These are phyloP conservation scores for Kurtzmaniella quercitrusa DNA, from an alignment of 1,139 yeast species.

Conservation along the genomic window DNA sequence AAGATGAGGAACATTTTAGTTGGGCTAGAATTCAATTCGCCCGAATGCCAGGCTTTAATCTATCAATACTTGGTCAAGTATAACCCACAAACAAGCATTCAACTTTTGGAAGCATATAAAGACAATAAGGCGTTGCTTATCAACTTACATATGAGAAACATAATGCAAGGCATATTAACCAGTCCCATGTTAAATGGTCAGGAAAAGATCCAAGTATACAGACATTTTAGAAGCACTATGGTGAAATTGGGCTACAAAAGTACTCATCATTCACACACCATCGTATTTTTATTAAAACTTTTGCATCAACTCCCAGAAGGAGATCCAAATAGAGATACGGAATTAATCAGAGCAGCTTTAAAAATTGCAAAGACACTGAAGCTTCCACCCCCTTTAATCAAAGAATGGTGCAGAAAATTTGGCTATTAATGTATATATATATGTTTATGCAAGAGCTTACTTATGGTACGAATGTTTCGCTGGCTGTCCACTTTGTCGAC, in stretches of 20 bases:
- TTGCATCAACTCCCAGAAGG: constrained; percentile 10
- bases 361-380: constrained; percentile 11
- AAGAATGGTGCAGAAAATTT: constrained; percentile 7
- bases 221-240: constrained; percentile 17
- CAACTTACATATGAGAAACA: constrained; percentile 15
- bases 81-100: constrained; percentile 20
- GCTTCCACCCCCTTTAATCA: constrained; percentile 8
- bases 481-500: too few relatives aligned
- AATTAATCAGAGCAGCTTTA: constrained; percentile 12
- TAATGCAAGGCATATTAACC: constrained; percentile 24
- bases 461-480: too few relatives aligned
- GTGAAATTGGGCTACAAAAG: constrained; percentile 17
- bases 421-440: background rate
- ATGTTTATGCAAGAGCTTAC: too few relatives aligned
- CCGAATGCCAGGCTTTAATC: constrained; percentile 17
- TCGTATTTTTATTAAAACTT: constrained; percentile 12
- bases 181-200: constrained; percentile 13
- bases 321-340: constrained; percentile 9
- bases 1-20: constrained; percentile 17
- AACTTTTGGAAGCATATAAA: constrained; percentile 18
- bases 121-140: constrained; percentile 15
- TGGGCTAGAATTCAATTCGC: constrained; percentile 13
- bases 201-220: constrained; percentile 16
- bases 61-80: constrained; percentile 22
- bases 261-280: constrained; percentile 13